Evolutionary conservation across 345 rosid genomes (phyloP), one percentile per base, ranked within the genome.

Genomic region (Xanthoceras sorbifolium): DNA sequence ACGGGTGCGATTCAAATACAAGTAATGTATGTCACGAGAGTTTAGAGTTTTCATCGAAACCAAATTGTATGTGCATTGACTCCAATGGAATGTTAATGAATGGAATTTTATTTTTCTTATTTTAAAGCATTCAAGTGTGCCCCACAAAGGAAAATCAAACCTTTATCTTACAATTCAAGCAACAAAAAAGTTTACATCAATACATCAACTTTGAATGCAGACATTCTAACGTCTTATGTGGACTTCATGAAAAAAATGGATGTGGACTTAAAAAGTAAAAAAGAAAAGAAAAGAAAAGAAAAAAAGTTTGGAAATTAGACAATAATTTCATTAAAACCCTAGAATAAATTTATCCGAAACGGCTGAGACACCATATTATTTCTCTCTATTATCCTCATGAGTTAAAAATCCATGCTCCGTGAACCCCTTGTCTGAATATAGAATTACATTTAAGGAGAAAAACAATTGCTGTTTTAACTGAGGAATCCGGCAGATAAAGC

Each of bases 361-460:
- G 61, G 61, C 70, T 50, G 71, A 75, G 48, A 50, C 22, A 74
- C 70, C 63, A 65, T 20, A 32, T 75, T 75, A 75, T 75, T 75
- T 54, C 71, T 18, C 6, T 75, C 69, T 25, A 31, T 36, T 25
- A 31, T 36, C 60, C 59, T 65, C 25, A 2, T 65, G 71, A 46
- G 40, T 52, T 25, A 65, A 38, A 75, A 60, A 26, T 50, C 23
- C 48, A 34, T 54, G 34, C 63, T 34, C 64, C 12, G 50, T 48
- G 36, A 40, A 65, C 25, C 17, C 52, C 36, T 31, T 32, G 64
- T 52, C 54, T n/a, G 50, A 48, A 64, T 23, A 34, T 9, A 50
- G 38, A 34, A 64, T 71, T 77, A 73, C 78, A 77, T 20, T 67
- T 64, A n/a, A 59, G 28, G 69, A 31, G 63, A 23, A 17, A 70